Evolutionary conservation across 192 early-diverging fungal genomes (phyloP).

Genomic region (Mortierella alpina): DNA sequence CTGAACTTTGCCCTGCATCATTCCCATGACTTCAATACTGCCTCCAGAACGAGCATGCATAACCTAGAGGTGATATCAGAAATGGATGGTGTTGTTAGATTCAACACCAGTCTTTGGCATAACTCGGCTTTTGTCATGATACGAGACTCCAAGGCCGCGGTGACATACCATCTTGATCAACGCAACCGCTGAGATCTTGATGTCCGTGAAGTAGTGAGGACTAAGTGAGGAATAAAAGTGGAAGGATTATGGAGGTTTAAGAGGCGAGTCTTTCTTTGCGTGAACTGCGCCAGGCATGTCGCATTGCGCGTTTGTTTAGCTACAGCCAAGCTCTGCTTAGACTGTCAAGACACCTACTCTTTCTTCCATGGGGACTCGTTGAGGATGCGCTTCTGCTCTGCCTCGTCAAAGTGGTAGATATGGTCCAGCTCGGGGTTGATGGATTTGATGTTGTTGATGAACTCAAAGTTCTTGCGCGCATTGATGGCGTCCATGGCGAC

Average conservation of each 20-base stretch:
- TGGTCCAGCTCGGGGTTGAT: slow-evolving; percentile 75
- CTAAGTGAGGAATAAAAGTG: slow-evolving; percentile 45
- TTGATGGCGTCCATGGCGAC: slow-evolving; percentile 58
- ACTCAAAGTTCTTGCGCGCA: slow-evolving; percentile 67
- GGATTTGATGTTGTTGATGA: slow-evolving; percentile 83
- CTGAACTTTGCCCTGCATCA: slow-evolving; percentile 95
- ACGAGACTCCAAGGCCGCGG: not conserved
- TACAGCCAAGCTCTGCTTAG: not conserved
- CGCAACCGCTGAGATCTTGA: slow-evolving; percentile 94
- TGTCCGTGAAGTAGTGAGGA: slow-evolving; percentile 86
- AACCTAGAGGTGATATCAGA: slow-evolving; percentile 59
- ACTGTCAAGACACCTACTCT: slow-evolving; percentile 63
- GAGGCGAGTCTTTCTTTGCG: not conserved
- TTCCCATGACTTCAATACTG: slow-evolving; percentile 96
- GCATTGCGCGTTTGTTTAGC: not conserved
- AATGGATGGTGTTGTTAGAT: too few species aligned
- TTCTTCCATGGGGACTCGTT: slow-evolving; percentile 85
- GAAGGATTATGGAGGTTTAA: not conserved
- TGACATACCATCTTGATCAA: slow-evolving; percentile 93
- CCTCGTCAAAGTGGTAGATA: slow-evolving; percentile 85
- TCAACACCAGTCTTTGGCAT: too few species aligned
- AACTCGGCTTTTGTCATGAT: not conserved
- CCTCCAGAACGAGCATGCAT: slow-evolving; percentile 99
- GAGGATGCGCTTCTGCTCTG: slow-evolving; percentile 69
- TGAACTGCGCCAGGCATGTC: not conserved